These are phyloP conservation scores for Haberlea rhodopensis DNA, from an alignment of 257 asterid genomes.

Conservation along the genomic window DNA sequence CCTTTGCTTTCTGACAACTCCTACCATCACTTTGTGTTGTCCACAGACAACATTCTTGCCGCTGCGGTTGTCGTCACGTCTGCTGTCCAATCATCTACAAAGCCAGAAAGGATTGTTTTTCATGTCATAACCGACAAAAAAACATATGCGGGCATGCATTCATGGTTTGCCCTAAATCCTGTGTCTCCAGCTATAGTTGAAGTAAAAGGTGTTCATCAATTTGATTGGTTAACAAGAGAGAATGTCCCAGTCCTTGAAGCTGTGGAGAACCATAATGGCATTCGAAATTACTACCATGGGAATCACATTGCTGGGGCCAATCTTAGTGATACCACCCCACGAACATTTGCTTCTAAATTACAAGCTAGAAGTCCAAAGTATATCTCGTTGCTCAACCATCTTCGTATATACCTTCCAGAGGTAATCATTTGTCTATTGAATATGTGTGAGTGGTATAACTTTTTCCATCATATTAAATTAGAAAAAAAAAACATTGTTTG, in stretches of 20 bases:
- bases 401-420: conserved; percentile 97
- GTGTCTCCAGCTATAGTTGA: conserved; percentile 82
- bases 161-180: conserved; percentile 93
- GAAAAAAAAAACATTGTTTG: neutral
- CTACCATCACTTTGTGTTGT: conserved; percentile 77
- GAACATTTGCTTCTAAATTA: conserved; percentile 78
- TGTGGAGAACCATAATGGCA: conserved; percentile 73
- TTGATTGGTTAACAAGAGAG: conserved; percentile 96
- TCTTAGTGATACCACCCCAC: conserved; percentile 76
- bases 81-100: conserved; percentile 70
- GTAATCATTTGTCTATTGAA: conserved; percentile 38
- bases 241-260: conserved; percentile 98
- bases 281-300: conserved; percentile 89
- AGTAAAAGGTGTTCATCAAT: conserved; percentile 94
- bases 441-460: conserved; percentile 4
- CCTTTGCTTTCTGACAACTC: conserved; percentile 83
- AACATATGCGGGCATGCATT: conserved; percentile 98
- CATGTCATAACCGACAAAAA: conserved; percentile 98
- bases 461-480: neutral
- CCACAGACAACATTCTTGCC: conserved; percentile 96
- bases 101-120: conserved; percentile 83
- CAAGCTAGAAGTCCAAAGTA: conserved; percentile 95
- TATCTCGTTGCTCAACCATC: conserved; percentile 92
- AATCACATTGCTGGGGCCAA: conserved; percentile 79
- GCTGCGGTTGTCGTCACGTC: conserved; percentile 92